A percentile compares a stretch with the other conserved stretches of the same genome.
Conservation (phyloP, 495 filamentous ascomycete species). For the Hyaloscypha hepaticicola region DNA sequence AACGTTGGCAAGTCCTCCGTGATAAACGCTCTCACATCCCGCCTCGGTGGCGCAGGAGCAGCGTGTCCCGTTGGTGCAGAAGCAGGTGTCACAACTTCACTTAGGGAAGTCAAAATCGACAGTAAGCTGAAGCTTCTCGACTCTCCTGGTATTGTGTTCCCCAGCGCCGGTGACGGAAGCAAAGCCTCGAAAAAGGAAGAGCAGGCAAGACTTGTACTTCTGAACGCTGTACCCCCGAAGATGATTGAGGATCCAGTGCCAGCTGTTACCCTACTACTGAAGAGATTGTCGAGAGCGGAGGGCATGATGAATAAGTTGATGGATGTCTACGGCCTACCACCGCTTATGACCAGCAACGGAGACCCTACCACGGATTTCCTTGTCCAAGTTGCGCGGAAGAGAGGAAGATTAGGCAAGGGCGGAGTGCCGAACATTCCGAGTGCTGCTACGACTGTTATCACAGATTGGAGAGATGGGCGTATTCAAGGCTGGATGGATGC, state of each 20-base stretch:
- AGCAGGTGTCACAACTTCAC: conserved; percentile 86
- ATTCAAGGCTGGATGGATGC: conserved; percentile 91
- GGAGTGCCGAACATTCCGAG: conserved; percentile 85
- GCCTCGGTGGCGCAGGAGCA: conserved; percentile 63
- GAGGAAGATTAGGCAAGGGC: conserved; percentile 83
- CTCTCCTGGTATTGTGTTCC: conserved; percentile 95
- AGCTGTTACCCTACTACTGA: conserved; percentile 77
- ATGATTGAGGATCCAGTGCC: conserved; percentile 89
- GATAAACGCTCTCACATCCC: conserved; percentile 88
- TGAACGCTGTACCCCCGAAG: conserved; percentile 91
- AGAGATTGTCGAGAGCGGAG: conserved; percentile 69
- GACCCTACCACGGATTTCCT: conserved; percentile 90
- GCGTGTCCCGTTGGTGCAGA: conserved; percentile 90
- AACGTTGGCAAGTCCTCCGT: conserved; percentile 98
- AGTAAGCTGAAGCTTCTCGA: conserved; percentile 93
- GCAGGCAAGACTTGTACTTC: conserved; percentile 79
- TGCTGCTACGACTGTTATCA: conserved; percentile 89
- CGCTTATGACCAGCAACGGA: conserved; percentile 64
- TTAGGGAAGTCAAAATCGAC: conserved; percentile 90
- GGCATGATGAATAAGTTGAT: conserved; percentile 73
- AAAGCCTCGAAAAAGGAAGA: conserved; percentile 67
- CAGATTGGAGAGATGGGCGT: conserved; percentile 91
- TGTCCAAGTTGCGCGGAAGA: conserved; percentile 88
- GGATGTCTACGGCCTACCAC: conserved; percentile 75
- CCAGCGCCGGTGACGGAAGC: conserved; percentile 47